phyloP scores from a whole-genome alignment of 2,329 filamentous ascomycete species.

The Fusarium foetens region DNA sequence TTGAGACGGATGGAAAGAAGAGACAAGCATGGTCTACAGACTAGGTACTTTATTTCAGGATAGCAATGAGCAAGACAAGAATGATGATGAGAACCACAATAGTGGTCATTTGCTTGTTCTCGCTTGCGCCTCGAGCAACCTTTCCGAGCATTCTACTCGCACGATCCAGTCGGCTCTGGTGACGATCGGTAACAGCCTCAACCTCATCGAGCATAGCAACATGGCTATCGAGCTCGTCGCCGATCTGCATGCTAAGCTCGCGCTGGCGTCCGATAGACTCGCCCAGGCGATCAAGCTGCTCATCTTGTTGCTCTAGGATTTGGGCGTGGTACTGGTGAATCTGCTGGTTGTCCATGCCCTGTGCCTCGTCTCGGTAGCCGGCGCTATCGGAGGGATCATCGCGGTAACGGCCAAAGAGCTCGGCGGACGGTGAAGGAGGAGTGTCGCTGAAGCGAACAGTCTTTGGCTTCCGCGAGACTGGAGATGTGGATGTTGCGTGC shows the following conservation, averaged over 20 bases:
- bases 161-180: conserved; percentile 78
- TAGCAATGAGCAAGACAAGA: conserved; percentile 81
- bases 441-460: conserved; percentile 88
- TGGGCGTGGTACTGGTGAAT: conserved; percentile 85
- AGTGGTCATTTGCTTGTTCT: conserved; percentile 87
- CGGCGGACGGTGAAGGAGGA: conserved; percentile 54
- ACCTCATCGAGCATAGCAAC: conserved; percentile 90
- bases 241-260: conserved; percentile 94
- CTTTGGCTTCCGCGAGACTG: conserved; percentile 62
- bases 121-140: conserved; percentile 78
- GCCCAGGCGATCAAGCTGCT: conserved; percentile 89
- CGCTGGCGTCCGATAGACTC: conserved; percentile 87
- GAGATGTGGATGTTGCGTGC: conserved; percentile 62
- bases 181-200: conserved; percentile 83
- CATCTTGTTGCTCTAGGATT: conserved; percentile 89
- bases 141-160: conserved; percentile 77
- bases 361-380: conserved; percentile 70
- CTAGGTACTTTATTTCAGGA: conserved; percentile 79
- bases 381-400: conserved; percentile 71
- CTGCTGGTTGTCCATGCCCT: conserved; percentile 78
- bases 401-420: conserved; percentile 69
- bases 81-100: conserved; percentile 86
- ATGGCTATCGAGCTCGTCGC: conserved; percentile 93
- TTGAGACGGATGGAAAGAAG: neutral
- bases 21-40: neutral